A percentile compares a stretch with the other conserved stretches of the same genome.
Conservation (phyloP, 108 stramenopile genomes). For the Skeletonema menzelii region DNA sequence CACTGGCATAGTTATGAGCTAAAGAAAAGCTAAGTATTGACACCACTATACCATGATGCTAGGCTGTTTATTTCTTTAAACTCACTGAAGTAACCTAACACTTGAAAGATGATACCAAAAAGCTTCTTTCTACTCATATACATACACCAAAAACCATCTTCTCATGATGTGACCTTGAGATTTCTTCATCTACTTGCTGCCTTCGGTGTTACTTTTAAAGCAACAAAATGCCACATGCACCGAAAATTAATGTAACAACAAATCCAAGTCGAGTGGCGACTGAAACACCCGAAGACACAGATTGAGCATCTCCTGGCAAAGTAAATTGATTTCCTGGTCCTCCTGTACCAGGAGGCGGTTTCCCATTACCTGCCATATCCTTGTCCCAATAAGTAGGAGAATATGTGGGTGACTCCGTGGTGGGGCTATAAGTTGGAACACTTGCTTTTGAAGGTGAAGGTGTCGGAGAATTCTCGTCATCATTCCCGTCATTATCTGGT, state of each 20-base stretch:
- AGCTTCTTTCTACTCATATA: too few species aligned
- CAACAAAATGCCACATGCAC: not conserved
- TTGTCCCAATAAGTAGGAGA: not conserved
- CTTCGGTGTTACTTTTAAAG: not conserved
- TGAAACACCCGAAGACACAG: not conserved
- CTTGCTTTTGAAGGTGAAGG: not conserved
- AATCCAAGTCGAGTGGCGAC: not conserved
- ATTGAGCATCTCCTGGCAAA: not conserved
- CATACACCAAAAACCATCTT: too few species aligned
- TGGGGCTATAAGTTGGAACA: not conserved
- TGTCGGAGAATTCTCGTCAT: not conserved
- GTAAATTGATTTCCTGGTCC: not conserved
- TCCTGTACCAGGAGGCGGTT: not conserved
- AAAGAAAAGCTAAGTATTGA: too few species aligned
- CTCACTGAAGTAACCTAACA: too few species aligned
- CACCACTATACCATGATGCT: too few species aligned
- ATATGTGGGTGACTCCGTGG: not conserved
- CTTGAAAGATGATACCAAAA: too few species aligned
- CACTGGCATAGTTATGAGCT: too few species aligned
- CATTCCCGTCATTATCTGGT: not conserved
- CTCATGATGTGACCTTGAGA: too few species aligned
- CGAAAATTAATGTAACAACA: not conserved
- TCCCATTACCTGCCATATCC: not conserved
- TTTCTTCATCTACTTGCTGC: not conserved
- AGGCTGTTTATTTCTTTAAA: too few species aligned